Evolutionary conservation across 106 monocot species (phyloP).

Genomic region (Gastrodia elata): DNA sequence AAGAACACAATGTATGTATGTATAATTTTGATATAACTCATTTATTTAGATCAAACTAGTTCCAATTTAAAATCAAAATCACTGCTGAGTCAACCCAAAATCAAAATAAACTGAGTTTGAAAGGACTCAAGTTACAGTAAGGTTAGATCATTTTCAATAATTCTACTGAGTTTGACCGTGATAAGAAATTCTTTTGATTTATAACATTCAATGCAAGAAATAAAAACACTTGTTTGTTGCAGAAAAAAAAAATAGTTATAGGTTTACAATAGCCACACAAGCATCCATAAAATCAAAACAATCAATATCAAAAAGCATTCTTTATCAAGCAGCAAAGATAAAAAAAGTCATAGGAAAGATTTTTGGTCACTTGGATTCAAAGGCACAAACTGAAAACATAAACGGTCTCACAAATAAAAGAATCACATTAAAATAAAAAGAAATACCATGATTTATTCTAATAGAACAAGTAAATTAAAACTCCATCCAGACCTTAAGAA

Average conservation of each 20-base stretch:
- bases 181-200: too few relatives aligned
- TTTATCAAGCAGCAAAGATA: background rate
- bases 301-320: background rate
- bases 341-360: background rate
- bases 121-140: too few relatives aligned
- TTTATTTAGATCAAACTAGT: too few relatives aligned
- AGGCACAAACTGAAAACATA: background rate
- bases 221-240: too few relatives aligned
- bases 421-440: constrained; percentile 1
- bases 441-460: background rate
- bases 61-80: too few relatives aligned
- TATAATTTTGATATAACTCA: too few relatives aligned
- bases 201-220: too few relatives aligned
- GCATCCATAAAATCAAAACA: background rate
- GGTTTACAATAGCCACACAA: background rate
- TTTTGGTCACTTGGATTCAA: background rate
- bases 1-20: too few relatives aligned
- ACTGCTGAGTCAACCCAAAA: too few relatives aligned
- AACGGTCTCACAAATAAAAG: background rate
- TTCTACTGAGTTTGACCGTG: too few relatives aligned
- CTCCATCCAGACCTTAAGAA: background rate
- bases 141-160: too few relatives aligned
- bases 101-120: too few relatives aligned
- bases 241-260: background rate
- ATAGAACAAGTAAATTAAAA: constrained; percentile 1